Conservation (phyloP, 2,329 filamentous ascomycete genomes). For the Rachicladosporium sp. region DNA sequence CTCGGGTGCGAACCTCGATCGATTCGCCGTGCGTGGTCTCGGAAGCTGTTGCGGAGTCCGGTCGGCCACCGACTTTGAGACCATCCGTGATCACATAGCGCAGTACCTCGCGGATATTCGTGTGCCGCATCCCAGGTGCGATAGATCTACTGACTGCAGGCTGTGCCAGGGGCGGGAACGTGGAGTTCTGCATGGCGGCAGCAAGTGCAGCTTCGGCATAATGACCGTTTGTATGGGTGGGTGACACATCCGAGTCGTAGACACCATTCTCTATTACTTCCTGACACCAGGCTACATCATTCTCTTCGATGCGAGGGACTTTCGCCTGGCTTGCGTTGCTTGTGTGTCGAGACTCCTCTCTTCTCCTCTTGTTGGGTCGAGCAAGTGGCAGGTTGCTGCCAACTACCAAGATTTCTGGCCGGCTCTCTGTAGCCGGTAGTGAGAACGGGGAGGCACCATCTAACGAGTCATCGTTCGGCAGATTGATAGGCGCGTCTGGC, state of each 20-base stretch:
- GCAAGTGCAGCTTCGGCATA: not conserved
- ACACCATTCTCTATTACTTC: too few species aligned
- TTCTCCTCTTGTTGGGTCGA: constrained; percentile 31
- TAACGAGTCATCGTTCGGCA: constrained; percentile 13
- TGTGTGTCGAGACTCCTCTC: constrained; percentile 19
- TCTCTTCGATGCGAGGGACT: constrained; percentile 10
- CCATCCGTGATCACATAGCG: constrained; percentile 42
- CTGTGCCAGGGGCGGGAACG: not conserved
- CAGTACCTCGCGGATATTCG: constrained; percentile 36
- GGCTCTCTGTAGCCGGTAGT: constrained; percentile 16
- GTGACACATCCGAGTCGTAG: too few species aligned
- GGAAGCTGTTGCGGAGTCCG: constrained; percentile 38
- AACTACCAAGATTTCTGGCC: constrained; percentile 32
- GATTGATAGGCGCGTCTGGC: constrained; percentile 42
- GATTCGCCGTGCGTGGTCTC: constrained; percentile 36
- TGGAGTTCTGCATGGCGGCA: not conserved
- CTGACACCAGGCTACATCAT: constrained; percentile 8
- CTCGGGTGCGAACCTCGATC: constrained; percentile 36
- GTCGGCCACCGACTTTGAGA: constrained; percentile 39
- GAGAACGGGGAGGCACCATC: constrained; percentile 15
- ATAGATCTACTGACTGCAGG: constrained; percentile 22
- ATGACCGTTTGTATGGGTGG: too few species aligned
- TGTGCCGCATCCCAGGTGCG: constrained; percentile 35
- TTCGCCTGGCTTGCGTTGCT: constrained; percentile 17
- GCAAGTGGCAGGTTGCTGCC: constrained; percentile 30